Base-by-base conservation (phyloP, 495 filamentous ascomycete genomes). In the Cercophora newfieldiana region DNA sequence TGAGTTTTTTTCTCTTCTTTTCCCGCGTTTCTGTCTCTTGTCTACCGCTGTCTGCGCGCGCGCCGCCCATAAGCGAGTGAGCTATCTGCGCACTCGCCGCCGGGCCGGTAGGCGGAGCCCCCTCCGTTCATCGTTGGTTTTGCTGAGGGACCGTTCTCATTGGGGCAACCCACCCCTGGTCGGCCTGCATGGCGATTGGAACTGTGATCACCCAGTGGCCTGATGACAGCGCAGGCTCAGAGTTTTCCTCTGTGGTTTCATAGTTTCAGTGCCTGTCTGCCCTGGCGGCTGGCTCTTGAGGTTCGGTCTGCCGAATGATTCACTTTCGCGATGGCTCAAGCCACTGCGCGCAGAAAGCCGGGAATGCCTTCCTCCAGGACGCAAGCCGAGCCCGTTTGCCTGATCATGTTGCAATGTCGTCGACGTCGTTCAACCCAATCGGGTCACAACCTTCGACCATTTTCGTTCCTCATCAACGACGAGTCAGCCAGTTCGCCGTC, bases 211-310 rank as follows among this genome's bases (percentile, higher is more conserved):
- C 21, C 51, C 51, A 2, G 51, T 55, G 51, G 51, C 51, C 22
- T 55, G 51, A 55, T 55, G 51, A 55, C 51, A 55, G 19, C 51
- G 12, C 51, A 55, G 26, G 14, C 26, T 53, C 49, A 55, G 26
- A 28, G 22, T 55, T 55, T 26, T 55, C 7, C 26, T 54, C 18
- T 47, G 37, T 47, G n/a, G 37, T 54, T 54, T 54, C 21, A 24
- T 54, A 14, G 51, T 55, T 55, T 55, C 51, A 55, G 6, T 12
- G 51, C 21, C 26, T 28, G 51, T 44, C 37, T 44, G 3, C 37
- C 37, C 37, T 44, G 10, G 30, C 30, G 30, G 30, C 30, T 33
- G 30, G 30, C 30, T 33, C 30, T 33, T 33, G 30, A 12, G 12
- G 30, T 8, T 44, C 37, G 37, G 37, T 44, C 37, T 14, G 37